Percentiles rank a stretch among this genome's conserved stretches.
Conservation (phyloP, 2,329 filamentous ascomycete species). For the Fusarium dlaminii region DNA sequence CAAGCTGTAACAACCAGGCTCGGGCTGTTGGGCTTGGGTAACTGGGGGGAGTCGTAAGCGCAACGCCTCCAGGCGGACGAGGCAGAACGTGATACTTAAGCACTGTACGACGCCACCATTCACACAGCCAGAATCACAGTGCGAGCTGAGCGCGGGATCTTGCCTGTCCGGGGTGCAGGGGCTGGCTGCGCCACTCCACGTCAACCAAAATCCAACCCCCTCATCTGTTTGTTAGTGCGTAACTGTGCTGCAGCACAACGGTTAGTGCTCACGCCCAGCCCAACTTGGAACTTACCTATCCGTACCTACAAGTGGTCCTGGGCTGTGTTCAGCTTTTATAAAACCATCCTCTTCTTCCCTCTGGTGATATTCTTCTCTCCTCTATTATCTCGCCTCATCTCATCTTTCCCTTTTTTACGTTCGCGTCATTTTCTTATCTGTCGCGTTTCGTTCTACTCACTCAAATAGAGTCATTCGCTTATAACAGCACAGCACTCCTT, state of each 20-base stretch:
- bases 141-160: not conserved
- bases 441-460: conserved; percentile 6
- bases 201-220: conserved; percentile 29
- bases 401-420: conserved; percentile 14
- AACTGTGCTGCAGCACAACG: not conserved
- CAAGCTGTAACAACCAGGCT: conserved; percentile 32
- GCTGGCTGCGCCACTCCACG: conserved; percentile 34
- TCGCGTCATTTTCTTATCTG: conserved; percentile 2
- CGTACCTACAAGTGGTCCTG: not conserved
- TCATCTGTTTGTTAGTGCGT: conserved; percentile 2
- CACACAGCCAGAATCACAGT: not conserved
- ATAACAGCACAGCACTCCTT: conserved; percentile 22
- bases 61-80: conserved; percentile 31
- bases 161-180: conserved; percentile 8
- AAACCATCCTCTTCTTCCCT: conserved; percentile 29
- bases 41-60: conserved; percentile 31
- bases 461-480: conserved; percentile 28
- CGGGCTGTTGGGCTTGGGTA: not conserved
- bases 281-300: not conserved
- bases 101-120: not conserved
- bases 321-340: conserved; percentile 32
- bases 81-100: conserved; percentile 1
- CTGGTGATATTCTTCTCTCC: not conserved
- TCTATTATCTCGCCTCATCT: conserved; percentile 10
- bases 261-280: conserved; percentile 25